Evolutionary conservation across 768 basidiomycete genomes (phyloP), one percentile per base, ranked within the genome.

Genomic region (Russula sp.): DNA sequence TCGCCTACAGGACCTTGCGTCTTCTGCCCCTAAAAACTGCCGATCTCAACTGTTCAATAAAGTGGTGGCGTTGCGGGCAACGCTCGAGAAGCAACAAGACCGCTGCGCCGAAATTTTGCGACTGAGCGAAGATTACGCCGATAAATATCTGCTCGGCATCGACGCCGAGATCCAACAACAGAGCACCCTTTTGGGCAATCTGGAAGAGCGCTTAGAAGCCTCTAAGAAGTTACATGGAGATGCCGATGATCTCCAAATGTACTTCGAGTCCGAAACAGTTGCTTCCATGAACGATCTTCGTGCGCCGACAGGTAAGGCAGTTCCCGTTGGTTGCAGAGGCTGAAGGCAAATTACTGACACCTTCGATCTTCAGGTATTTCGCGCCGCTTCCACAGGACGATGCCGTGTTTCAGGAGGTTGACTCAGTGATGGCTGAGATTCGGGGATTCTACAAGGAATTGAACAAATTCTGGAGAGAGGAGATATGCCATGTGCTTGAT

Each of bases 401-500:
- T 46, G 44, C n/a, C 6, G 20, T 58, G 5, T 22, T 58, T 30
- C 16, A 6, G 0, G 48, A 58, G 32, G 30, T 58, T 16, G n/a
- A 58, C 14, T 24, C 49, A 7, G 30, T 48, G n/a, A 44, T 58
- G 11, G n/a, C 20, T 32, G 57, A 48, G 16, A 48, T 58, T 36
- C 20, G 22, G 22, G 46, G n/a, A 34, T 48, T 46, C 18, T 58
- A 48, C 32, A 22, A 32, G 28, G 44, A 48, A 8, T 42, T 49
- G 48, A 30, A 48, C 4, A 34, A 34, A 36, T 58, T 58, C n/a
- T 57, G 57, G 42, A 22, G 3, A 11, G 57, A 57, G 26, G 57
- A 48, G 57, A 46, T 57, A 13, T 1, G 5, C 7, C 30, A 32
- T 34, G 57, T 34, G 0, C n/a, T 18, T 46, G 24, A 49, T 24